Evolutionary conservation across 768 basidiomycete genomes (phyloP), one percentile per base, ranked within the genome.

Genomic region (Rhodosporidiobolus odoratus): DNA sequence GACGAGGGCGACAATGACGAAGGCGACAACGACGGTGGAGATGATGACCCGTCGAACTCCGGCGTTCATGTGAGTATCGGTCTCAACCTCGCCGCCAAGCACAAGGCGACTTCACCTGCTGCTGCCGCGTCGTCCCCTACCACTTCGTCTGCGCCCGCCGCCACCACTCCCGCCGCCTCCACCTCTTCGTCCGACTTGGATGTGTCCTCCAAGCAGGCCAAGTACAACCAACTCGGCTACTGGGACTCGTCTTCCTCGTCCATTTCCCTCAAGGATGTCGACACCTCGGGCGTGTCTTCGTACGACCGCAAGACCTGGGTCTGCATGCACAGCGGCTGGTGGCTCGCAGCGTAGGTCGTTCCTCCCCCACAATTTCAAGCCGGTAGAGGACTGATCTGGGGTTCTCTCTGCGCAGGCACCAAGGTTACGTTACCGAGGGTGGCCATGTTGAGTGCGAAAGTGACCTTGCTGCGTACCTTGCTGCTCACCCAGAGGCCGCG

Each of bases 381-480:
- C n/a, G n/a, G 56, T 23, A 8, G 56, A 45, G 15, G 8, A 13
- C 48, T 50, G 48, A 50, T n/a, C 48, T 50, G 21, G 9, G 12
- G 7, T n/a, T 13, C 48, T 43, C 43, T 3, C 40, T 30, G 32
- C 48, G 25, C 58, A 66, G 62, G 35, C 72, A 73, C 68, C 50
- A 63, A 5, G 45, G 3, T 4, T 73, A 73, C 60, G 54, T 69
- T 43, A 50, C 56, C 40, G 53, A 65, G 32, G 59, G 40, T 23
- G 62, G 62, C 32, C 67, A 73, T 67, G 45, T 59, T 67, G 72
- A 73, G 56, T 73, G 72, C 72, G 59, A n/a, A 12, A 58, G 54
- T 3, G 72, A 68, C 60, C 59, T 73, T 27, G 32, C 19, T 8
- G 68, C 66, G 13, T 73, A 73, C 72, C 62, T 35, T 56, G 64